Percentiles rank a stretch among this genome's conserved stretches.
Conservation (phyloP, 1,139 yeast species). For the Debaryomyces coudertii region DNA sequence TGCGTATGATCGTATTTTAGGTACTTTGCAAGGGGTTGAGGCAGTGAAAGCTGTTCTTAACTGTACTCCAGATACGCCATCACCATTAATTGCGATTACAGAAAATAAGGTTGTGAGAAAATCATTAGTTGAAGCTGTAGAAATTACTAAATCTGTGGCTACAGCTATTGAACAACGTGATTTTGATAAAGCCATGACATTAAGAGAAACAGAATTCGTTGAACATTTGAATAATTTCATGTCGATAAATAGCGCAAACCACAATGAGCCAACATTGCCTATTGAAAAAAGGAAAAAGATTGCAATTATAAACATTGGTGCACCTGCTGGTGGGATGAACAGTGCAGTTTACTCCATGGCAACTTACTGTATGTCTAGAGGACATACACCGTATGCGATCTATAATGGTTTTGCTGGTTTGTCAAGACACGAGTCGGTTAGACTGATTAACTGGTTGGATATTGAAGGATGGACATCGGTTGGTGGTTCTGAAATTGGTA, state of each 20-base stretch:
- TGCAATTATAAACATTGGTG: conserved; percentile 79
- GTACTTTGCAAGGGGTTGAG: conserved; percentile 82
- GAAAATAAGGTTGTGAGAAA: conserved; percentile 72
- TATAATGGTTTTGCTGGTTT: conserved; percentile 78
- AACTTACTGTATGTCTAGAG: conserved; percentile 71
- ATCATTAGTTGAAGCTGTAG: conserved; percentile 75
- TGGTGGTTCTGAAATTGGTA: conserved; percentile 85
- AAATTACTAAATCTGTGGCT: conserved; percentile 70
- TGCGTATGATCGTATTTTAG: conserved; percentile 74
- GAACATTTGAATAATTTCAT: conserved; percentile 68
- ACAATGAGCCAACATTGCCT: conserved; percentile 62
- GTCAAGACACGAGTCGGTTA: conserved; percentile 72
- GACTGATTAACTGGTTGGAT: conserved; percentile 64
- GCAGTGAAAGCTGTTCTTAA: conserved; percentile 79
- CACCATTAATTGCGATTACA: conserved; percentile 74
- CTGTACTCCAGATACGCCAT: conserved; percentile 68
- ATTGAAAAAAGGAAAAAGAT: conserved; percentile 58
- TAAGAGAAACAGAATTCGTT: conserved; percentile 72
- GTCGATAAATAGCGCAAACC: conserved; percentile 60
- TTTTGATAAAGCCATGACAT: conserved; percentile 64
- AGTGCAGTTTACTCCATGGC: conserved; percentile 78
- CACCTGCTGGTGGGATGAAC: conserved; percentile 83
- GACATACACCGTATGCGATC: conserved; percentile 74
- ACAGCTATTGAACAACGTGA: conserved; percentile 60
- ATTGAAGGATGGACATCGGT: conserved; percentile 73